Evolutionary conservation across 441 rosid genomes (phyloP).

Genomic region (Arabidopsis lyrata): DNA sequence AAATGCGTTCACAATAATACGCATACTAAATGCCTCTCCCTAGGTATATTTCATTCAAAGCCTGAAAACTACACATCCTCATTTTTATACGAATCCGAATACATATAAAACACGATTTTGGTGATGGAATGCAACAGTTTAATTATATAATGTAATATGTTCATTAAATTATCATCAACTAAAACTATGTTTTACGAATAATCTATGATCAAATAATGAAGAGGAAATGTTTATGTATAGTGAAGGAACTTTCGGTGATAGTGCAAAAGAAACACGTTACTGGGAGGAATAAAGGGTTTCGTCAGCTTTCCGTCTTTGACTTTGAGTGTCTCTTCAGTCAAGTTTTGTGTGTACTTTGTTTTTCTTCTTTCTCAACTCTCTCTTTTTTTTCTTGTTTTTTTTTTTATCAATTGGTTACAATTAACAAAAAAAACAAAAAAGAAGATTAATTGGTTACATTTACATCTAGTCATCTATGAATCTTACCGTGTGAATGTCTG

Average conservation of each 20-base stretch:
- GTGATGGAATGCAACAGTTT: background rate
- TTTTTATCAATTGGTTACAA: too few relatives aligned
- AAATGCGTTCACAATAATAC: background rate
- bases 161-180: background rate
- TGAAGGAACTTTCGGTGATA: conserved; percentile 14
- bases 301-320: conserved; percentile 46
- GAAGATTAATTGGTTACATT: too few relatives aligned
- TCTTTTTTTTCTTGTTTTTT: background rate
- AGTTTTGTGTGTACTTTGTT: conserved; percentile 33
- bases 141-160: background rate
- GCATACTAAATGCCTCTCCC: background rate
- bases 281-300: conserved; percentile 33
- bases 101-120: background rate
- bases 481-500: background rate
- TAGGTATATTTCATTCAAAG: background rate
- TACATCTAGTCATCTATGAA: background rate
- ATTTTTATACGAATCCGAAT: background rate
- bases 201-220: background rate
- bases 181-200: background rate
- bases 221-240: background rate
- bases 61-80: background rate
- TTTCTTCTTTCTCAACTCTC: too few relatives aligned
- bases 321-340: conserved; percentile 41
- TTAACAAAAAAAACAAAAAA: too few relatives aligned
- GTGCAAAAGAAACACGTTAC: conserved; percentile 9